Percentiles rank a stretch among this genome's conserved stretches.
Conservation (phyloP, 2,329 filamentous ascomycete species). For the Sclerotinia nivalis region DNA sequence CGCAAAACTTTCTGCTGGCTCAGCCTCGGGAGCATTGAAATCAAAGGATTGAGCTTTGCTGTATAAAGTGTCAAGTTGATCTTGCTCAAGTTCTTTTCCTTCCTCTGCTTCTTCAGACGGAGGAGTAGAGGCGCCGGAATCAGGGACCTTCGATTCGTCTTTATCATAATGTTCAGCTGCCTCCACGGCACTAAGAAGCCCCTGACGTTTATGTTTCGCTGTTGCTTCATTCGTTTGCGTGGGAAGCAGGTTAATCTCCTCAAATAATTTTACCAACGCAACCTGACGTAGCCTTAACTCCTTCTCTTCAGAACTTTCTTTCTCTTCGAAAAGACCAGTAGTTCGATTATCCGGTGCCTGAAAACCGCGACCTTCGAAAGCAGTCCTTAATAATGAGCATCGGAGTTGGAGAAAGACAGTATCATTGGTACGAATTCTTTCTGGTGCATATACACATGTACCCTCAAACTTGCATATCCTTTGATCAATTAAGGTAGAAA, state of each 20-base stretch:
- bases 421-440: slow-evolving; percentile 83
- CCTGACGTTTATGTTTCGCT: slow-evolving; percentile 78
- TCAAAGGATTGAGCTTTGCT: slow-evolving; percentile 97
- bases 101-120: slow-evolving; percentile 67
- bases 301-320: slow-evolving; percentile 83
- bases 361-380: slow-evolving; percentile 68
- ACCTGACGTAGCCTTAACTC: slow-evolving; percentile 81
- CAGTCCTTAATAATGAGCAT: slow-evolving; percentile 71
- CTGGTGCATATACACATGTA: slow-evolving; percentile 84
- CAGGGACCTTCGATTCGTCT: slow-evolving; percentile 47
- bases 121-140: slow-evolving; percentile 47
- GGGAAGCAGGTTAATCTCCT: slow-evolving; percentile 82
- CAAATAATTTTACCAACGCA: slow-evolving; percentile 82
- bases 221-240: slow-evolving; percentile 72
- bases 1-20: slow-evolving; percentile 78
- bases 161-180: slow-evolving; percentile 75
- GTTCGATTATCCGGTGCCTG: slow-evolving; percentile 68
- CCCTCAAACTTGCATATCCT: slow-evolving; percentile 85
- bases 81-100: slow-evolving; percentile 87
- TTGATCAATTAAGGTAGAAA: slow-evolving; percentile 89
- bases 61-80: slow-evolving; percentile 91
- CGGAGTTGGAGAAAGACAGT: slow-evolving; percentile 88
- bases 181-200: slow-evolving; percentile 83
- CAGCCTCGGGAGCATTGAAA: slow-evolving; percentile 83
- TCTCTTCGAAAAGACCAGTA: slow-evolving; percentile 75